phyloP scores from a whole-genome alignment of 2,329 filamentous ascomycete genomes.

The Blumeria hordei region DNA sequence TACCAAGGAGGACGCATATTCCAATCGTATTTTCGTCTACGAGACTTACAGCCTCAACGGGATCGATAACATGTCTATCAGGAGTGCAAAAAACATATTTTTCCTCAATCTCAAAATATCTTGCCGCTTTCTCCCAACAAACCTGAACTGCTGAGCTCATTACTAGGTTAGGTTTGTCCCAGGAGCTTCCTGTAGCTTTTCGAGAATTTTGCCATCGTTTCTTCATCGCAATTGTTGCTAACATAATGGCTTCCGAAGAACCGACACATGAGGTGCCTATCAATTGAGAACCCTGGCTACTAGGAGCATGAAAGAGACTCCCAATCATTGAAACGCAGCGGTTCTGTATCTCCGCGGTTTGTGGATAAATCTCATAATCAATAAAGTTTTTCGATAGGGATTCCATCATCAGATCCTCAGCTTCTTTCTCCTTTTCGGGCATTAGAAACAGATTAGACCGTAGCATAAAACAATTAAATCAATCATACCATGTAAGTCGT shows the following conservation, averaged over 20 bases:
- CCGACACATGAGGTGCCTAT: slow-evolving; percentile 78
- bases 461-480: background rate
- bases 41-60: slow-evolving; percentile 31
- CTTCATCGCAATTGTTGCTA: slow-evolving; percentile 77
- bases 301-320: slow-evolving; percentile 62
- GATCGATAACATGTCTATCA: slow-evolving; percentile 39
- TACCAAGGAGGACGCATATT: slow-evolving; percentile 75
- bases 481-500: slow-evolving; percentile 73
- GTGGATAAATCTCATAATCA: slow-evolving; percentile 67
- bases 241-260: slow-evolving; percentile 73
- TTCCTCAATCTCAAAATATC: slow-evolving; percentile 87
- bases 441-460: background rate
- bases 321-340: slow-evolving; percentile 83
- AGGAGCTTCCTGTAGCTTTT: slow-evolving; percentile 58
- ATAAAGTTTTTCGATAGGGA: slow-evolving; percentile 90
- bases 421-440: slow-evolving; percentile 56
- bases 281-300: slow-evolving; percentile 30
- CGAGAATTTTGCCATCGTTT: slow-evolving; percentile 77
- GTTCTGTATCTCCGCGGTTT: slow-evolving; percentile 69
- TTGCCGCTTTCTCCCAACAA: slow-evolving; percentile 81
- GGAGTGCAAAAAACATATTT: slow-evolving; percentile 44
- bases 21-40: slow-evolving; percentile 59
- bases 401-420: slow-evolving; percentile 85
- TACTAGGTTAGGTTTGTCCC: slow-evolving; percentile 65
- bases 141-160: slow-evolving; percentile 95